Evolutionary conservation across 768 basidiomycete species (phyloP).

Genomic region (Rhodosporidiobolus sp.): DNA sequence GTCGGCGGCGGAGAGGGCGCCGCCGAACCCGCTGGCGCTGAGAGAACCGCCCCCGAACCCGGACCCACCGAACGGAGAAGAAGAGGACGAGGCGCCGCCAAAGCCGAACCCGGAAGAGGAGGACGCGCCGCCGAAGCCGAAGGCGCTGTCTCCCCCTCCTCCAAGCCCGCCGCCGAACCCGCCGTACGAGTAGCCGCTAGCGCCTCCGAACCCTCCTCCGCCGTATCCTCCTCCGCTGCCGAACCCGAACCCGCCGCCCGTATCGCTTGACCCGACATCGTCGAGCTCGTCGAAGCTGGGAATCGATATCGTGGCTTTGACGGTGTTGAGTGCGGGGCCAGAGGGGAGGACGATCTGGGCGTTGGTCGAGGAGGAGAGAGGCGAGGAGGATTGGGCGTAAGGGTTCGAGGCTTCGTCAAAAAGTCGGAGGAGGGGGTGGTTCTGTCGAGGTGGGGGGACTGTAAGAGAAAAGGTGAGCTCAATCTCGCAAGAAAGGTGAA

Average conservation of each 20-base stretch:
- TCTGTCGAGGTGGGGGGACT: not conserved
- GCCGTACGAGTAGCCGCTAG: not conserved
- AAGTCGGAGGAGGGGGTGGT: slow-evolving; percentile 40
- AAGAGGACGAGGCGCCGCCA: slow-evolving; percentile 3
- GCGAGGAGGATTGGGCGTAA: slow-evolving; percentile 58
- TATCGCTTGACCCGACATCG: not conserved
- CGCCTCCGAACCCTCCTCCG: not conserved
- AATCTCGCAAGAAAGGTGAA: not conserved
- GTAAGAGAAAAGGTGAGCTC: not conserved
- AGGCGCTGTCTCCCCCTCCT: not conserved
- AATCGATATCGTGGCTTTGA: slow-evolving; percentile 34
- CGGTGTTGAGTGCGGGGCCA: slow-evolving; percentile 24
- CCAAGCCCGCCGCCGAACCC: not conserved
- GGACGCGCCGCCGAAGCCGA: not conserved
- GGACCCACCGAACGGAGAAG: not conserved
- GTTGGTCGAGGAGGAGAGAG: slow-evolving; percentile 51
- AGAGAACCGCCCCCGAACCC: not conserved
- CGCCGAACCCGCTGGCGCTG: slow-evolving; percentile 2
- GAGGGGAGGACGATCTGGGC: slow-evolving; percentile 12
- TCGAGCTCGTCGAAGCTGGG: slow-evolving; percentile 35
- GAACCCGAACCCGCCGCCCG: not conserved
- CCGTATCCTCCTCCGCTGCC: not conserved
- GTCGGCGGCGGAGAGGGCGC: slow-evolving; percentile 2
- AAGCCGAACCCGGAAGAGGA: not conserved
- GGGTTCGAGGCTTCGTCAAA: slow-evolving; percentile 41